Base-by-base conservation (phyloP, 345 rosid genomes). In the Barbarea vulgaris region DNA sequence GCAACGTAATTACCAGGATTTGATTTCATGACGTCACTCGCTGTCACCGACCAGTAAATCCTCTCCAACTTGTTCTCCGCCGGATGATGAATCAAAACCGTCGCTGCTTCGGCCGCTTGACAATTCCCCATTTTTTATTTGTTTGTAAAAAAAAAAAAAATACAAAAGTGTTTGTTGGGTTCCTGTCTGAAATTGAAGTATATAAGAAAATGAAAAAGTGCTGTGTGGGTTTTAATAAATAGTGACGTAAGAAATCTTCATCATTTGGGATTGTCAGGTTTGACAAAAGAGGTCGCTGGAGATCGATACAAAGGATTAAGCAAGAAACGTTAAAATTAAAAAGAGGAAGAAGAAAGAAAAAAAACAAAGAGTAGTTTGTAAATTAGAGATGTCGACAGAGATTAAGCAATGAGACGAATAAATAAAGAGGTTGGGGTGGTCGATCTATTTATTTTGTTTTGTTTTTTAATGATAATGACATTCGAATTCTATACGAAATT, bases 1-100 rank as follows among this genome's bases (percentile, higher is more conserved):
- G 97, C 97, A 15, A 93, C 98, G 46, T 93, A 93, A 72, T 91
- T 85, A 5, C 97, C 96, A 3, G 98, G 97, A 50, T 90, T 86
- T 0, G 90, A 81, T 53, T 53, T 80, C 97, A 93, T 93, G 74
- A 91, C 81, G 39, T 89, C 83, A 12, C 81, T 84, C 24, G 96
- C 98, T 9, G 83, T 85, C 3, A 93, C 86, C 4, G 97, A 89
- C 86, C 87, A 85, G 64, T 91, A 87, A 69, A 93, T 69, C 82
- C 91, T 84, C 69, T 93, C 87, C 65, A 89, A 69, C 78, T 83
- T 85, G 85, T 84, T 85, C 64, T 77, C 77, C 55, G 82, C 88
- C 14, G 97, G 93, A 54, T 87, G 97, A 18, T 91, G 95, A 62
- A 93, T 91, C 69, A 89, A 74, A 59, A 91, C 92, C 21, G 93